A percentile compares a stretch with the other conserved stretches of the same genome.
Evolutionary conservation across 2,329 filamentous ascomycete genomes (phyloP).

Genomic region (Nannizziopsis barbatae): DNA sequence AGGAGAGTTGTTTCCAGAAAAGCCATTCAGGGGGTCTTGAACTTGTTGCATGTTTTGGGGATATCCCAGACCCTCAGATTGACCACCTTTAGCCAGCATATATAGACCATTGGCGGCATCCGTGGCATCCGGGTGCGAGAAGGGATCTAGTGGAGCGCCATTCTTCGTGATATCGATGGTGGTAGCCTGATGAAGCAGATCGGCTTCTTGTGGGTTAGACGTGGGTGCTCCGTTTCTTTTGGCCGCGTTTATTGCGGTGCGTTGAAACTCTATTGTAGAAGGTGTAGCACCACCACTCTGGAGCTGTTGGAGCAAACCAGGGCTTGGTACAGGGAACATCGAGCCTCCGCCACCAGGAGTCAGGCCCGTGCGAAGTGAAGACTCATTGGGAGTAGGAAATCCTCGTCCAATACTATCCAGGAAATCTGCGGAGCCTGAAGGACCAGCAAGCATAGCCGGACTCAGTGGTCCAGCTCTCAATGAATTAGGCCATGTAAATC

Average conservation of each 20-base stretch:
- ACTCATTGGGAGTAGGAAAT: conserved; percentile 94
- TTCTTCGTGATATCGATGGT: conserved; percentile 38
- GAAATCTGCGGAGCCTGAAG: conserved; percentile 62
- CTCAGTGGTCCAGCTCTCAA: conserved; percentile 86
- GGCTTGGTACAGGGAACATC: conserved; percentile 90
- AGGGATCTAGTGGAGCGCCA: conserved; percentile 51
- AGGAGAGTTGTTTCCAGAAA: conserved; percentile 31
- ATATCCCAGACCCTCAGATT: conserved; percentile 48
- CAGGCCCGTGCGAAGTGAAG: conserved; percentile 76
- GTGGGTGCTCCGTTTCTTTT: conserved; percentile 44
- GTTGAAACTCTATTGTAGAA: conserved; percentile 84
- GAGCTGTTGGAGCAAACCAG: conserved; percentile 64
- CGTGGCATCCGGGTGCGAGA: conserved; percentile 78
- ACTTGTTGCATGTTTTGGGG: conserved; percentile 22
- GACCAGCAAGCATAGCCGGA: conserved; percentile 92
- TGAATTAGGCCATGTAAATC: conserved; percentile 72
- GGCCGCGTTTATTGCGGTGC: conserved; percentile 73
- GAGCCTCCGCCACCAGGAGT: conserved; percentile 91
- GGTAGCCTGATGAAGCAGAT: conserved; percentile 25
- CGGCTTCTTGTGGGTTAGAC: conserved; percentile 33
- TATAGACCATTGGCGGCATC: conserved; percentile 92
- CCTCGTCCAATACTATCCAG: conserved; percentile 76
- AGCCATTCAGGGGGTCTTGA: conserved; percentile 1
- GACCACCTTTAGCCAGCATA: conserved; percentile 62
- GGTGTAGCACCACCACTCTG: conserved; percentile 77